phyloP scores from a whole-genome alignment of 2,329 filamentous ascomycete species.

The Colletotrichum sp. region DNA sequence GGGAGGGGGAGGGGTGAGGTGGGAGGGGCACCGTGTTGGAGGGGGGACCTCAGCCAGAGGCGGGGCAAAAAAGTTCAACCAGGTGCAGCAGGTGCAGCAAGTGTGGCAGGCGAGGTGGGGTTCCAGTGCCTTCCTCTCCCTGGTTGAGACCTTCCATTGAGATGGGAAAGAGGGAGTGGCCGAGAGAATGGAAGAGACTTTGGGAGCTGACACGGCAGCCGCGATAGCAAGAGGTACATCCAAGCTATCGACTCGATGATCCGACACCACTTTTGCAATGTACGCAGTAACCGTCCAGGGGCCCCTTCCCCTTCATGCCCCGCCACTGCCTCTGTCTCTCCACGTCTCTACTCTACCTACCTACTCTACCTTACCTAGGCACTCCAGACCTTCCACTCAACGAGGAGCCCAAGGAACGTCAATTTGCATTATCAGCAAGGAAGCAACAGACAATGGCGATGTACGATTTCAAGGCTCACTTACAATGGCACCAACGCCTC shows the following conservation, averaged over 20 bases:
- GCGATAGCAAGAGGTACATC: not conserved
- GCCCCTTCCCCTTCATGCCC: not conserved
- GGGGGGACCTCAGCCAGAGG: not conserved
- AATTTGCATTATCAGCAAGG: not conserved
- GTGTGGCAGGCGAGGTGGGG: conserved; percentile 17
- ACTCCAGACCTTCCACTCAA: no score
- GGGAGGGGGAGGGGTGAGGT: no score
- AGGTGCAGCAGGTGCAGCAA: not conserved
- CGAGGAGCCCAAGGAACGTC: not conserved
- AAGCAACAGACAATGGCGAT: not conserved
- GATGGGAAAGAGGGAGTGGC: not conserved
- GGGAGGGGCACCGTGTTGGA: not conserved
- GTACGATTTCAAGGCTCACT: not conserved
- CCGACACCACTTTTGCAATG: not conserved
- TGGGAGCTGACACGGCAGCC: not conserved
- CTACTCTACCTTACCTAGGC: no score
- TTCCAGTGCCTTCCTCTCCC: not conserved
- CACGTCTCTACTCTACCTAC: not conserved
- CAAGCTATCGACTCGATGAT: not conserved
- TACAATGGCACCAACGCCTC: not conserved
- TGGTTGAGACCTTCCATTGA: not conserved
- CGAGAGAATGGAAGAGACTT: not conserved
- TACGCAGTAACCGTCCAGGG: not conserved
- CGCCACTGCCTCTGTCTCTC: not conserved
- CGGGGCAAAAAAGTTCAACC: conserved; percentile 19